Conservation (phyloP, 2,329 filamentous ascomycete species). For the Aspergillus sclerotialis region DNA sequence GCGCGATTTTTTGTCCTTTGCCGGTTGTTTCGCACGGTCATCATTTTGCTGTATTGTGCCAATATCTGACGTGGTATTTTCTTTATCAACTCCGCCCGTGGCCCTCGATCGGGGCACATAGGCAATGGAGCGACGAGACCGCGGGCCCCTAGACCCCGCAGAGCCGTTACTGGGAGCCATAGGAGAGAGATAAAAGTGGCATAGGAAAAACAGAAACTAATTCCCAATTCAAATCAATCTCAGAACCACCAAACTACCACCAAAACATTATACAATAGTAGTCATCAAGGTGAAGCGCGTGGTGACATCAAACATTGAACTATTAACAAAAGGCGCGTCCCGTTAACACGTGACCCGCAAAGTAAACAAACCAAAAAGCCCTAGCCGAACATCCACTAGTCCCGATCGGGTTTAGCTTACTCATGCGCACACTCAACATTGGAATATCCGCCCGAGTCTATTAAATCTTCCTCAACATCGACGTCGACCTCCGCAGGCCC, state of each 20-base stretch:
- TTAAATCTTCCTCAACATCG: slow-evolving; percentile 36
- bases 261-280: not conserved
- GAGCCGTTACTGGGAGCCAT: slow-evolving; percentile 32
- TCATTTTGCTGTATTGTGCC: slow-evolving; percentile 35
- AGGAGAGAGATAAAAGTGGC: slow-evolving; percentile 4
- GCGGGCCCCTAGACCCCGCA: slow-evolving; percentile 24
- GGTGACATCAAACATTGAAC: slow-evolving; percentile 7
- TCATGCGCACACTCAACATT: slow-evolving; percentile 30
- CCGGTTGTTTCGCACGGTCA: slow-evolving; percentile 29
- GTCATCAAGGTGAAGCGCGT: not conserved
- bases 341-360: slow-evolving; percentile 25
- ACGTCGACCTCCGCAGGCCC: slow-evolving; percentile 28
- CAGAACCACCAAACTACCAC: not conserved
- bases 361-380: slow-evolving; percentile 39
- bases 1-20: slow-evolving; percentile 59
- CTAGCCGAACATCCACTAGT: slow-evolving; percentile 31
- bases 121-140: slow-evolving; percentile 66
- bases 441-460: slow-evolving; percentile 27
- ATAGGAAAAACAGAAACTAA: slow-evolving; percentile 7
- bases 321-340: slow-evolving; percentile 21
- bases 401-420: slow-evolving; percentile 23
- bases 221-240: not conserved
- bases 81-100: slow-evolving; percentile 54
- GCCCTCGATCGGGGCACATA: slow-evolving; percentile 47
- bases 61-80: slow-evolving; percentile 68